phyloP scores from a whole-genome alignment of 441 rosid genomes.

The Raphanus hybrid region DNA sequence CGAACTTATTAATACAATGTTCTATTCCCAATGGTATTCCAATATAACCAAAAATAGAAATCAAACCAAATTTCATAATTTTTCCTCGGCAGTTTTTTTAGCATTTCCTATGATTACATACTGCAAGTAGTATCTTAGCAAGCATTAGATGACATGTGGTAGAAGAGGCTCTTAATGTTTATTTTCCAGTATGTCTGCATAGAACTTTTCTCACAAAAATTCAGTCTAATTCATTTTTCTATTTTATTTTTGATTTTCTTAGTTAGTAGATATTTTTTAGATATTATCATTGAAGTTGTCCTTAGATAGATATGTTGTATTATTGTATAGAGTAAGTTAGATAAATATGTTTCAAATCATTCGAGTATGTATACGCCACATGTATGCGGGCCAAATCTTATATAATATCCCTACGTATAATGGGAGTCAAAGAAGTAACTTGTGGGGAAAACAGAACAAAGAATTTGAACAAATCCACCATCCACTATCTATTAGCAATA shows the following conservation, averaged over 20 bases:
- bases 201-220: no score
- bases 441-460: conserved; percentile 38
- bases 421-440: conserved; percentile 50
- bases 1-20: neutral
- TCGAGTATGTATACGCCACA: neutral
- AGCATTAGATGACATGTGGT: no score
- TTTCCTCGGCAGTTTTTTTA: neutral
- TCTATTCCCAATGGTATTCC: neutral
- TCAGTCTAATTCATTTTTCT: no score
- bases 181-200: no score
- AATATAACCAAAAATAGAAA: neutral
- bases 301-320: neutral
- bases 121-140: no score
- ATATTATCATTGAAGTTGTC: no score
- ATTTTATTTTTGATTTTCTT: no score
- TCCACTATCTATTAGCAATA: conserved; percentile 29
- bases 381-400: neutral
- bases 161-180: no score
- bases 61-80: neutral
- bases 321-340: neutral
- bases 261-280: no score
- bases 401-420: conserved; percentile 21
- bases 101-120: no score
- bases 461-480: conserved; percentile 37
- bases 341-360: neutral